A percentile compares a stretch with the other conserved stretches of the same genome.
phyloP scores from a whole-genome alignment of 176 grass and related monocot species.

The Ampelocalamus luodianensis region DNA sequence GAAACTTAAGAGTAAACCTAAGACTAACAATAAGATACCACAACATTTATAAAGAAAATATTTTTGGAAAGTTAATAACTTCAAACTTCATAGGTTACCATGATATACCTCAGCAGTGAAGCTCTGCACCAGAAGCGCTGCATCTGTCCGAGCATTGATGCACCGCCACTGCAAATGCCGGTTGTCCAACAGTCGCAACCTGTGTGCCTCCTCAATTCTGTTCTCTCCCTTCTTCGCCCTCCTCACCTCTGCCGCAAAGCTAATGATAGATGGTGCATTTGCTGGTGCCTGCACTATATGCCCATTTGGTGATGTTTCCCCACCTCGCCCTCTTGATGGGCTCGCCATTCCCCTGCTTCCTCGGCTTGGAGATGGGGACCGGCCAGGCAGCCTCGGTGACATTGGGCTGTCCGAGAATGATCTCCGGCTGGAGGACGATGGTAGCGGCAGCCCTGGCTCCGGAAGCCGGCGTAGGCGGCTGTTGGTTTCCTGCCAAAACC shows the following conservation, averaged over 20 bases:
- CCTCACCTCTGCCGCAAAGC: slow-evolving; percentile 93
- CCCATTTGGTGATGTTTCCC: slow-evolving; percentile 47
- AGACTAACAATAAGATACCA: slow-evolving; percentile 12
- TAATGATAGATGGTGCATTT: slow-evolving; percentile 93
- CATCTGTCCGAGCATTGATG: slow-evolving; percentile 73
- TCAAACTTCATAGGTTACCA: neutral
- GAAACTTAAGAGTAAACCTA: neutral
- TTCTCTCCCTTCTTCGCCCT: slow-evolving; percentile 93
- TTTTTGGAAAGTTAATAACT: neutral
- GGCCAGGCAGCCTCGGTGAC: slow-evolving; percentile 55
- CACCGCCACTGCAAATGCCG: slow-evolving; percentile 91
- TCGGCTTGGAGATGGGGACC: slow-evolving; percentile 60
- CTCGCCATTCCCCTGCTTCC: slow-evolving; percentile 58
- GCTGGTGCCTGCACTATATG: slow-evolving; percentile 43
- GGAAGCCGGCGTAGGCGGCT: slow-evolving; percentile 79
- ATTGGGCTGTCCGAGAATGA: slow-evolving; percentile 63
- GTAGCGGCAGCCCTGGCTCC: slow-evolving; percentile 52
- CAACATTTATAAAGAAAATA: neutral
- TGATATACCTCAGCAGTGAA: slow-evolving; percentile 76
- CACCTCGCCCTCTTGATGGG: slow-evolving; percentile 57
- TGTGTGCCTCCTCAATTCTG: slow-evolving; percentile 94
- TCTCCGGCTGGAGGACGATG: slow-evolving; percentile 51
- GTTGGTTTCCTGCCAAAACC: slow-evolving; percentile 93
- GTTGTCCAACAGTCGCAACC: slow-evolving; percentile 81
- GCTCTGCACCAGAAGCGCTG: slow-evolving; percentile 64